Percentiles rank a stretch among this genome's conserved stretches.
phyloP scores from a whole-genome alignment of 345 rosid species.

The Linum lewisii region DNA sequence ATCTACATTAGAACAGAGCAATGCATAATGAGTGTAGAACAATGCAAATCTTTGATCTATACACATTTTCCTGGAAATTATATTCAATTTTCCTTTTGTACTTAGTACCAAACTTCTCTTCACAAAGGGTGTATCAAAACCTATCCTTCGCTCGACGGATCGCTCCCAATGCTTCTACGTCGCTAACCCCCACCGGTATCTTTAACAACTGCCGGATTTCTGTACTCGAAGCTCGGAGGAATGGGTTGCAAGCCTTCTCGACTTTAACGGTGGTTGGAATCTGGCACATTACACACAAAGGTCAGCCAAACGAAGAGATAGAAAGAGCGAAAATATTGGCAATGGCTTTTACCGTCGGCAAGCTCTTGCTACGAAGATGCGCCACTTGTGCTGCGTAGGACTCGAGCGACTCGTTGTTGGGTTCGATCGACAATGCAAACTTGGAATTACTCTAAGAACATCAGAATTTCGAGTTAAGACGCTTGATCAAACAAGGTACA shows the following conservation, averaged over 20 bases:
- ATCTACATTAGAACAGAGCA: neutral
- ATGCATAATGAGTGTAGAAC: neutral
- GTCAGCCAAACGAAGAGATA: neutral
- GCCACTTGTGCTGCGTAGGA: conserved; percentile 70
- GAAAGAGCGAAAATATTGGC: neutral
- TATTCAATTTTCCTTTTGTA: neutral
- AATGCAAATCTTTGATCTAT: neutral
- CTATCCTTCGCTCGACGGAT: conserved; percentile 77
- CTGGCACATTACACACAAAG: conserved; percentile 22
- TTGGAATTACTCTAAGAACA: conserved; percentile 56
- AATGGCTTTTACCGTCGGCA: conserved; percentile 55
- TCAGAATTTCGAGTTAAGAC: neutral
- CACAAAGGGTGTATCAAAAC: conserved; percentile 44
- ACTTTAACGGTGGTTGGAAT: conserved; percentile 67
- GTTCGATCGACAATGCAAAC: conserved; percentile 88
- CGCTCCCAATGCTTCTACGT: conserved; percentile 57
- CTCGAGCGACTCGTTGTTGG: conserved; percentile 74
- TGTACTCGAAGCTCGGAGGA: conserved; percentile 59
- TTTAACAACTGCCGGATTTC: conserved; percentile 56
- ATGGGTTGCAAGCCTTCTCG: conserved; percentile 89
- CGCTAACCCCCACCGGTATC: conserved; percentile 50
- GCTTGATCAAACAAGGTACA: neutral
- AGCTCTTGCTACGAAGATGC: conserved; percentile 71
- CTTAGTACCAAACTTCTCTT: conserved; percentile 28
- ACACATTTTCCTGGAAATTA: neutral